Conservation (phyloP, 1,139 yeast genomes). For the Nakaseomyces uthaithaninus region DNA sequence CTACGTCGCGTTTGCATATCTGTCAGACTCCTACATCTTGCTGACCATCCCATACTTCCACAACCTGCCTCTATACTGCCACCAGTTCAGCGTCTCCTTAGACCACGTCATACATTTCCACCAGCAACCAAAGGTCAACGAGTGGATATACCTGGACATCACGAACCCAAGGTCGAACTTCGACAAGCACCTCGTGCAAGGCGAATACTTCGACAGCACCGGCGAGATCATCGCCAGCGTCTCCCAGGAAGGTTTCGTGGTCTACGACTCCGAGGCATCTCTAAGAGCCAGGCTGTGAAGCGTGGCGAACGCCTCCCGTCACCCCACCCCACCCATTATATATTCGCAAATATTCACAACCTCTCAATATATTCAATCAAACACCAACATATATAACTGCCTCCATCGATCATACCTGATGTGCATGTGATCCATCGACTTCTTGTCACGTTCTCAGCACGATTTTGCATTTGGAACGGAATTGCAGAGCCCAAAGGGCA, state of each 20-base stretch:
- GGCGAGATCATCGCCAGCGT: slow-evolving; percentile 56
- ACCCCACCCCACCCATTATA: not conserved
- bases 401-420: too few species aligned
- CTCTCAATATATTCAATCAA: not conserved
- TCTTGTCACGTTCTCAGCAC: too few species aligned
- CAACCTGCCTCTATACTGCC: slow-evolving; percentile 35
- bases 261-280: slow-evolving; percentile 19
- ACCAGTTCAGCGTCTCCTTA: slow-evolving; percentile 48
- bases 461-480: too few species aligned
- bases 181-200: slow-evolving; percentile 50
- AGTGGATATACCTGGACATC: slow-evolving; percentile 48
- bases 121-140: slow-evolving; percentile 42
- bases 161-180: slow-evolving; percentile 45
- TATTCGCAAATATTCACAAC: too few species aligned
- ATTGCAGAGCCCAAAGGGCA: too few species aligned
- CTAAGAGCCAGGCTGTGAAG: slow-evolving; percentile 17
- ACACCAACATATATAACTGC: too few species aligned
- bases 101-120: slow-evolving; percentile 69
- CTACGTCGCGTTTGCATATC: slow-evolving; percentile 53
- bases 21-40: slow-evolving; percentile 54
- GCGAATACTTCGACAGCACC: slow-evolving; percentile 46
- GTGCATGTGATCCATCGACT: too few species aligned
- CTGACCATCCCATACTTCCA: slow-evolving; percentile 43
- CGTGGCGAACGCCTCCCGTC: too few species aligned
- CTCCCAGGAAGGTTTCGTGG: slow-evolving; percentile 56